phyloP scores from a whole-genome alignment of 2,329 filamentous ascomycete species.

The Gaeumannomyces sp. region DNA sequence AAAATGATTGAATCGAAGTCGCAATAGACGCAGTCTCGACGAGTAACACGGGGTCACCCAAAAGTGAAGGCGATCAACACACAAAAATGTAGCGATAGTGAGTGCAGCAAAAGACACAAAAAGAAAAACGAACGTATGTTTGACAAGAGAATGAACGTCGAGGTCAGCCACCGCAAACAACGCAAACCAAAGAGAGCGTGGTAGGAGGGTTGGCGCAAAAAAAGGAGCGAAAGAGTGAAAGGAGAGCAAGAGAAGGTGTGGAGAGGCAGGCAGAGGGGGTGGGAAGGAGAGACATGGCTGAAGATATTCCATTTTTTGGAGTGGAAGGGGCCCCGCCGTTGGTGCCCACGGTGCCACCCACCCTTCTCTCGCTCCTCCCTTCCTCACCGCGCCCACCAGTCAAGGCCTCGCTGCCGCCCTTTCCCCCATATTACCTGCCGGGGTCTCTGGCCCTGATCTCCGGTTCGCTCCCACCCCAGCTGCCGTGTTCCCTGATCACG shows the following conservation, averaged over 20 bases:
- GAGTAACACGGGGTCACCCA: background rate
- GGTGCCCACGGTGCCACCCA: background rate
- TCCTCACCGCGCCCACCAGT: background rate
- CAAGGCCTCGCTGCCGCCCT: background rate
- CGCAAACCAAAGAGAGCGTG: slow-evolving; percentile 2
- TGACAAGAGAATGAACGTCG: slow-evolving; percentile 5
- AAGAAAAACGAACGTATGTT: background rate
- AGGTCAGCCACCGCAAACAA: slow-evolving; percentile 4
- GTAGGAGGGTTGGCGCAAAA: background rate
- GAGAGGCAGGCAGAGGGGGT: background rate
- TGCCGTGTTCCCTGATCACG: background rate
- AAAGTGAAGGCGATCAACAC: slow-evolving; percentile 14
- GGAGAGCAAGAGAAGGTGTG: background rate
- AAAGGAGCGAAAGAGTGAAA: background rate
- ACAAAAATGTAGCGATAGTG: background rate
- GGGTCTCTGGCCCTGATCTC: background rate
- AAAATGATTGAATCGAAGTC: background rate
- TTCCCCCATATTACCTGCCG: background rate
- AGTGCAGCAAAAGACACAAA: background rate
- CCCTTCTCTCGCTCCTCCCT: background rate
- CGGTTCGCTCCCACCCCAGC: background rate
- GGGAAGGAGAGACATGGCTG: background rate
- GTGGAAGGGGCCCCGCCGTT: background rate
- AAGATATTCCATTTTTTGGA: background rate
- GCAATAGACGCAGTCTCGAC: background rate